Evolutionary conservation across 2,329 filamentous ascomycete genomes (phyloP).

Genomic region (Talaromyces pinophilus): DNA sequence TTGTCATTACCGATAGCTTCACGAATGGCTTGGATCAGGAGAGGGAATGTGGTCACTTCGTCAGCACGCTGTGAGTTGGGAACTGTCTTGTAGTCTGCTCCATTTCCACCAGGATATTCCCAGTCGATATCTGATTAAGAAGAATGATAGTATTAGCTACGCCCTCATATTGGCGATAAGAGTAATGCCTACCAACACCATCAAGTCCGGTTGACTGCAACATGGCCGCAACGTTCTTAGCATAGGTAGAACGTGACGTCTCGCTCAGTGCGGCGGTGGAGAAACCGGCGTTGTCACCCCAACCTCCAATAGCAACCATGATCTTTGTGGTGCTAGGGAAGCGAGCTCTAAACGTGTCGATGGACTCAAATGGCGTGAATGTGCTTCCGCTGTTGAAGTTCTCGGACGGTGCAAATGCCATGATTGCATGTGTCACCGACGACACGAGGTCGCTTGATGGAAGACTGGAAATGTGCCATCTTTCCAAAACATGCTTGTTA

Average conservation of each 20-base stretch:
- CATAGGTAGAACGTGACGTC: conserved; percentile 59
- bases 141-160: not conserved
- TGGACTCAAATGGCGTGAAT: conserved; percentile 57
- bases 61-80: conserved; percentile 61
- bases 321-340: conserved; percentile 62
- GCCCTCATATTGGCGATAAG: not conserved
- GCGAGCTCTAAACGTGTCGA: conserved; percentile 54
- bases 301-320: conserved; percentile 72
- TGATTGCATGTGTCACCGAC: conserved; percentile 57
- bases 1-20: conserved; percentile 59
- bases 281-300: conserved; percentile 70
- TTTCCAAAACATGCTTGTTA: conserved; percentile 26
- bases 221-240: conserved; percentile 65
- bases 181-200: conserved; percentile 52
- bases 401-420: conserved; percentile 56
- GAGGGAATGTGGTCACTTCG: conserved; percentile 64
- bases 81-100: conserved; percentile 65
- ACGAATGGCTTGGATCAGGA: conserved; percentile 61
- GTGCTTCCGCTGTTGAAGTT: conserved; percentile 51
- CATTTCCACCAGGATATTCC: conserved; percentile 65
- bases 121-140: conserved; percentile 62
- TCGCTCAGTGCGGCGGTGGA: conserved; percentile 54
- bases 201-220: conserved; percentile 64
- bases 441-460: conserved; percentile 39
- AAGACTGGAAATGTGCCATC: conserved; percentile 45